Conservation (phyloP, 805 yeast genomes). For the Komagataella mondaviorum region DNA sequence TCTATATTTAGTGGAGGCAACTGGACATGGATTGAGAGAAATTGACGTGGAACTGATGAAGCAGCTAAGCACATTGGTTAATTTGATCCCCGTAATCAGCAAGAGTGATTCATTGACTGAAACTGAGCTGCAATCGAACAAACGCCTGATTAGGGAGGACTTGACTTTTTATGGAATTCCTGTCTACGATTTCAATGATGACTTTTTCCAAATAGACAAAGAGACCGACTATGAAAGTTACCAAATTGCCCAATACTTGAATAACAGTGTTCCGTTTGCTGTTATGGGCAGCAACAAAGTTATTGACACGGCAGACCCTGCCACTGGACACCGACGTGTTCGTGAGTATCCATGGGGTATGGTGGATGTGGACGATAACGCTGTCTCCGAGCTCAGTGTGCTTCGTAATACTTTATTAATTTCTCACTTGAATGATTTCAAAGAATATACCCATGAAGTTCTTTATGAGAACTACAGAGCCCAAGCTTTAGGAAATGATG, state of each 20-base stretch:
- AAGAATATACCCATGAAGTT: slow-evolving; percentile 78
- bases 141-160: slow-evolving; percentile 64
- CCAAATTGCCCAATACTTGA: slow-evolving; percentile 21
- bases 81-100: slow-evolving; percentile 72
- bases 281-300: slow-evolving; percentile 42
- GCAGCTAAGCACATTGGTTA: slow-evolving; percentile 56
- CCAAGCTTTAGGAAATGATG: slow-evolving; percentile 38
- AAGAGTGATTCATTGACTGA: slow-evolving; percentile 71
- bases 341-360: slow-evolving; percentile 60
- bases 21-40: slow-evolving; percentile 55
- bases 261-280: slow-evolving; percentile 47
- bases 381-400: slow-evolving; percentile 66
- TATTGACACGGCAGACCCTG: slow-evolving; percentile 13
- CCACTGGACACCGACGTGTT: slow-evolving; percentile 24
- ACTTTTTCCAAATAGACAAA: slow-evolving; percentile 22
- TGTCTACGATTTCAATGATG: slow-evolving; percentile 64
- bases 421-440: slow-evolving; percentile 77
- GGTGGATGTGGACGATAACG: slow-evolving; percentile 47
- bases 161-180: slow-evolving; percentile 59
- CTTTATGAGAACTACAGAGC: slow-evolving; percentile 86
- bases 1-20: slow-evolving; percentile 61
- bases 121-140: slow-evolving; percentile 58
- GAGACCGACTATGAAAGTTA: slow-evolving; percentile 14
- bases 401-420: slow-evolving; percentile 70
- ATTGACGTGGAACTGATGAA: slow-evolving; percentile 64